Evolutionary conservation across 2,329 filamentous ascomycete genomes (phyloP).

Genomic region (Aspergillus amoenus): DNA sequence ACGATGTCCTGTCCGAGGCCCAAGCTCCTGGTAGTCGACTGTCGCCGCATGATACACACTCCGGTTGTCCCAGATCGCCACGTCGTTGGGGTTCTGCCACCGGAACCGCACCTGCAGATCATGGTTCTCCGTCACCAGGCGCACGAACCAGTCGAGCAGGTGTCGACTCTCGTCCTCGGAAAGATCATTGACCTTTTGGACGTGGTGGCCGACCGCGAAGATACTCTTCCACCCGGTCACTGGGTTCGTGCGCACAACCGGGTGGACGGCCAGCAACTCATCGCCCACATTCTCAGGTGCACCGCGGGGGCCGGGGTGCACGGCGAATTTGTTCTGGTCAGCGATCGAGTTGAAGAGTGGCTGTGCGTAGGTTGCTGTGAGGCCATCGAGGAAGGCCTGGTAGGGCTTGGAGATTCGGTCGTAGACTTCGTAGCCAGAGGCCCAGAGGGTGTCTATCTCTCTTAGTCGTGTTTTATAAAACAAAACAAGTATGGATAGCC

Average conservation of each 20-base stretch:
- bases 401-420: conserved; percentile 60
- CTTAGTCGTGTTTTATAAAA: no score
- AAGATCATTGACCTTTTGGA: conserved; percentile 46
- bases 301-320: conserved; percentile 50
- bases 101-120: conserved; percentile 52
- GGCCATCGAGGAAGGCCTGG: conserved; percentile 57
- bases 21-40: conserved; percentile 50
- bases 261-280: conserved; percentile 53
- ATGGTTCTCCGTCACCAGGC: conserved; percentile 49
- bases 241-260: conserved; percentile 61
- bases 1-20: conserved; percentile 50
- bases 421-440: conserved; percentile 66
- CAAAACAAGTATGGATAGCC: no score
- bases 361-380: conserved; percentile 57
- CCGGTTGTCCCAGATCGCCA: conserved; percentile 60
- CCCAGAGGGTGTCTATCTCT: conserved; percentile 62
- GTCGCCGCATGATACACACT: conserved; percentile 57
- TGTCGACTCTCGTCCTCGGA: conserved; percentile 44
- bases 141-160: conserved; percentile 45
- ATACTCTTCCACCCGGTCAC: conserved; percentile 64
- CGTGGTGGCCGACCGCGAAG: conserved; percentile 43
- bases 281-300: conserved; percentile 56
- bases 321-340: conserved; percentile 16
- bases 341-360: conserved; percentile 53
- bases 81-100: conserved; percentile 45